Conservation (phyloP, 768 basidiomycete genomes). For the Lentinula sp. region DNA sequence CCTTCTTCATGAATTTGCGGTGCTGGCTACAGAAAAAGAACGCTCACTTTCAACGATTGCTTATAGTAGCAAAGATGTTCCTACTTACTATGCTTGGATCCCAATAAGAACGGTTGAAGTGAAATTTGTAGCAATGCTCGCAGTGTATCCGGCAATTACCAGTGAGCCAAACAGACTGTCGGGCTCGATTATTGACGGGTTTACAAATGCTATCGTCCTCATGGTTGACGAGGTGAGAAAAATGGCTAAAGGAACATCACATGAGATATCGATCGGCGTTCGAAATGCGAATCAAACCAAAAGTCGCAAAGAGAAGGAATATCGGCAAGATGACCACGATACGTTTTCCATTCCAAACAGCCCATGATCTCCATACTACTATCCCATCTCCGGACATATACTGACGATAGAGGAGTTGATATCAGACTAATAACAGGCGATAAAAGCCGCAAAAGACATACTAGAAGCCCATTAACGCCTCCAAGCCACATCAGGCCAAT, state of each 20-base stretch:
- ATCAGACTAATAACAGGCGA: background rate
- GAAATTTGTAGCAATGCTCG: background rate
- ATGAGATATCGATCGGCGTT: background rate
- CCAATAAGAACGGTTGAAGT: background rate
- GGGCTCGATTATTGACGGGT: background rate
- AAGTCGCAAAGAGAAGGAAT: background rate
- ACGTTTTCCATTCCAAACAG: background rate
- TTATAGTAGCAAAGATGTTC: background rate
- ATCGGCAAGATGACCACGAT: background rate
- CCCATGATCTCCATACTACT: background rate
- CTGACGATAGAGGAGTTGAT: background rate
- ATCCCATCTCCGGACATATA: background rate
- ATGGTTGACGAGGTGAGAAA: background rate
- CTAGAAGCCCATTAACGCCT: constrained; percentile 1
- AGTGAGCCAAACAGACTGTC: background rate
- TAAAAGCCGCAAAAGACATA: background rate
- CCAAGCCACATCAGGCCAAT: background rate
- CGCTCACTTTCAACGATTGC: background rate
- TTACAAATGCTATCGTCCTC: background rate
- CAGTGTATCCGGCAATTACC: background rate
- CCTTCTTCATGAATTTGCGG: background rate
- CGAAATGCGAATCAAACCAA: background rate
- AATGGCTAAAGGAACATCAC: background rate
- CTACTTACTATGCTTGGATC: constrained; percentile 1
- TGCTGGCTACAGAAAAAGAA: background rate